Base-by-base conservation (phyloP, 257 asterid species). In the Gardenia jasminoides region DNA sequence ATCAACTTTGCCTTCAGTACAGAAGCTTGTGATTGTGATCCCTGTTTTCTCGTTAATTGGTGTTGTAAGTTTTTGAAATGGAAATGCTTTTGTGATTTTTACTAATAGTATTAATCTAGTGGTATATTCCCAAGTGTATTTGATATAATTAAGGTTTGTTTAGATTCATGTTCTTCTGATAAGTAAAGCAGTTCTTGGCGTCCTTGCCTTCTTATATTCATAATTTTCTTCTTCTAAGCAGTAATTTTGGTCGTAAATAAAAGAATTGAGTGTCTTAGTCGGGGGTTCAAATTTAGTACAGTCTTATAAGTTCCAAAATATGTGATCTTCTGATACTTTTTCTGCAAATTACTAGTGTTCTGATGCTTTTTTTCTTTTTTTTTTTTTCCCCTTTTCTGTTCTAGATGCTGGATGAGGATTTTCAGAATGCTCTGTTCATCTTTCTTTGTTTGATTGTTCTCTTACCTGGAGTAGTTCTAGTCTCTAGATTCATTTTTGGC, bases 361-460 rank as follows among this genome's bases (percentile, higher is more conserved):
- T 20, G 8, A 24, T 26, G 16, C 17, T 64, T 10, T 20, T 16
- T 39, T 52, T 48, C 47, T 44, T 6, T 44, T 44, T 44, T 44
- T 36, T 76, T 20, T 15, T 24, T 82, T 62, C 74, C 41, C 15
- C 19, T 47, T 76, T 33, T 43, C 59, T 68, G 54, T 72, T 72
- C 26, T 17, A 28, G n/a, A 64, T 76, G 52, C 72, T 76, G 33
- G 69, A 33, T 54, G 77, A 50, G 75, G 48, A 64, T 70, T 79
- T 84, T 78, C 78, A 56, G 85, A 83, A 78, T 76, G 75, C 72
- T 62, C 59, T 67, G 58, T 28, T 56, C 26, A n/a, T n/a, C n/a
- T n/a, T n/a, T 61, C n/a, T 54, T 62, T 76, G 8, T 76, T 62
- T 62, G 44, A 44, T 17, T 62, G 72, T 76, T 78, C 80, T 64